phyloP scores from a whole-genome alignment of 345 rosid genomes.

The Citrus inodora region DNA sequence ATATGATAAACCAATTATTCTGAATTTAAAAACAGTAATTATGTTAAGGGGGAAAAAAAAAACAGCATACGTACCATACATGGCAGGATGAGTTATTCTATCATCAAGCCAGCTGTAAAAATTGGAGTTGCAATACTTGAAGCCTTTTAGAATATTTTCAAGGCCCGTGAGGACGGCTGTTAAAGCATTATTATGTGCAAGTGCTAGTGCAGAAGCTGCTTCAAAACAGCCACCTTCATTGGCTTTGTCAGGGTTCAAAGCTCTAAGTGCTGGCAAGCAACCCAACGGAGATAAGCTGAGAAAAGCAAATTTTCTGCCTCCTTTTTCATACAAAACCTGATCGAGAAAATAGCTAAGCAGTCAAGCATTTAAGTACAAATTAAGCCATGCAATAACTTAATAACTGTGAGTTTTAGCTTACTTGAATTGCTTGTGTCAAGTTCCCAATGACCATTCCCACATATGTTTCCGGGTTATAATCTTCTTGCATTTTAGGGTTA shows the following conservation, averaged over 20 bases:
- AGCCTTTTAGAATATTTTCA: slow-evolving; percentile 24
- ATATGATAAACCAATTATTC: not conserved
- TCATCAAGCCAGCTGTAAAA: slow-evolving; percentile 38
- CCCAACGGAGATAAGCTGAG: slow-evolving; percentile 47
- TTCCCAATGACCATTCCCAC: slow-evolving; percentile 52
- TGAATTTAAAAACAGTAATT: not conserved
- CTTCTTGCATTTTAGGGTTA: slow-evolving; percentile 33
- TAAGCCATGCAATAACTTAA: too few relatives aligned
- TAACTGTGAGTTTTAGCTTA: slow-evolving; percentile 6
- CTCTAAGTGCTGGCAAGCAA: slow-evolving; percentile 45
- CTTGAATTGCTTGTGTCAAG: slow-evolving; percentile 46
- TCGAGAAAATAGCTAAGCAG: not conserved
- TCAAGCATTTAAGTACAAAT: too few relatives aligned
- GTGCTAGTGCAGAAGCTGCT: slow-evolving; percentile 42
- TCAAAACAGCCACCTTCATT: slow-evolving; percentile 42
- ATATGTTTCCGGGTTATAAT: slow-evolving; percentile 29
- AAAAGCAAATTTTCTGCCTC: slow-evolving; percentile 51
- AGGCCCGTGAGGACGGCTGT: slow-evolving; percentile 31
- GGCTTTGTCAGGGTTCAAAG: slow-evolving; percentile 27
- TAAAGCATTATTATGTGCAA: slow-evolving; percentile 43
- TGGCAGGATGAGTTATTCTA: slow-evolving; percentile 34
- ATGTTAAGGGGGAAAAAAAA: not conserved
- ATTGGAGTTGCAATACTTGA: slow-evolving; percentile 43
- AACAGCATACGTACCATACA: slow-evolving; percentile 26
- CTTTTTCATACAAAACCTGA: slow-evolving; percentile 41